Percentiles rank a stretch among this genome's conserved stretches.
These are phyloP conservation scores for Oryza coarctata DNA, from an alignment of 176 grass and related monocot genomes.

Conservation along the genomic window DNA sequence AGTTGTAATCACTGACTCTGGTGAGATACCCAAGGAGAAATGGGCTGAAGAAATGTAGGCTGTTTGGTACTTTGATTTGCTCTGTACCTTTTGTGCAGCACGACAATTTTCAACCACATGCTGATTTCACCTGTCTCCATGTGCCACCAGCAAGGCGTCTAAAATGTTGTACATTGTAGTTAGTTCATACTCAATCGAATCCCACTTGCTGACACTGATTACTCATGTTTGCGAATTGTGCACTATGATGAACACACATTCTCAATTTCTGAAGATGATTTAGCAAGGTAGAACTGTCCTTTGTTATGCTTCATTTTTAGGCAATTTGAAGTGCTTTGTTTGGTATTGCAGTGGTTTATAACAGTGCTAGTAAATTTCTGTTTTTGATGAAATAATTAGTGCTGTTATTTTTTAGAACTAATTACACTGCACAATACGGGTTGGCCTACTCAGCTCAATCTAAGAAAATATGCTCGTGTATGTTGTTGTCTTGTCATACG, in stretches of 20 bases:
- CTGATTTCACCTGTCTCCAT: neutral
- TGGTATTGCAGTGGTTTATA: neutral
- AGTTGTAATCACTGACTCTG: constrained; percentile 65
- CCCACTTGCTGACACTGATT: neutral
- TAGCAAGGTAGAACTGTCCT: neutral
- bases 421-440: too few species aligned
- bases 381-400: too few species aligned
- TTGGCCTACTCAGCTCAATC: neutral
- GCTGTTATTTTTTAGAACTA: too few species aligned
- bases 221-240: neutral
- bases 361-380: neutral
- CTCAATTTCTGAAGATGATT: neutral
- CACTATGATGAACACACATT: neutral
- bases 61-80: neutral
- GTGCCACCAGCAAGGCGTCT: neutral
- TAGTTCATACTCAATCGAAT: neutral
- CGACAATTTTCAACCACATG: neutral
- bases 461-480: neutral
- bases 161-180: constrained; percentile 31
- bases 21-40: constrained; percentile 83
- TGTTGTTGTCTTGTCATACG: neutral
- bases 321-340: neutral
- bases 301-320: neutral
- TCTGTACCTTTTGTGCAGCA: neutral
- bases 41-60: constrained; percentile 55